Base-by-base conservation (phyloP, 768 basidiomycete genomes). In the Kwoniella dendrophila region DNA sequence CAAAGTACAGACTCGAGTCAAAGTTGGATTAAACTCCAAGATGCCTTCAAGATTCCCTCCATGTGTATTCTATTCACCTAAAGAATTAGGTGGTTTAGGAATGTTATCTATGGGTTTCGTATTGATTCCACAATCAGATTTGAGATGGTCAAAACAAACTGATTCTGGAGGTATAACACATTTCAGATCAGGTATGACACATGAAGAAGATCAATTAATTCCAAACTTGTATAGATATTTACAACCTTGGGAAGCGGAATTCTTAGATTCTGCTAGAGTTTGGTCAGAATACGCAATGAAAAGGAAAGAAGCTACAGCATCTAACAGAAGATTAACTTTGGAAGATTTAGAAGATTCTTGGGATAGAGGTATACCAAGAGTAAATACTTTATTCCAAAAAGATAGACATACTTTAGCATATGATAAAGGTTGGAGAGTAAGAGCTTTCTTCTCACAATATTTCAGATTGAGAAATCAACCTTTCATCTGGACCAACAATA, bases 271-370 rank as follows among this genome's bases (percentile, higher is more conserved):
- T 1, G 94, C 94, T 40, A 92, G 96, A 71, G 96, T 99, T 40
- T 99, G 96, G 96, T 91, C 89, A 0, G 96, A 99, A 79, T 99
- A 99, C 79, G 94, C 95, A 0, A 90, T 97, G 92, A 99, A 98
- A 84, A 83, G 96, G 70, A 98, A 98, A 79, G 96, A 99, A 77
- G 96, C 96, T n/a, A 96, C 93, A 67, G 95, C 96, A 0, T 92
- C 96, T 78, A 97, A 98, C 81, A 88, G 95, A 58, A 88, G 96
- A 16, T 83, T 99, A 56, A 99, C 96, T 1, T 83, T 99, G 20
- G 96, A 99, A 78, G 96, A 98, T 83, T 84, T 98, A 27, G 96
- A 98, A 78, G 94, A 99, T 75, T 92, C 89, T 72, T 98, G 95
- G 95, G 95, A 97, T 80, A 88, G 94, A 68, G 93, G 94, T 81